Evolutionary conservation across 768 basidiomycete species (phyloP).

Genomic region (Pleurotus platypus): DNA sequence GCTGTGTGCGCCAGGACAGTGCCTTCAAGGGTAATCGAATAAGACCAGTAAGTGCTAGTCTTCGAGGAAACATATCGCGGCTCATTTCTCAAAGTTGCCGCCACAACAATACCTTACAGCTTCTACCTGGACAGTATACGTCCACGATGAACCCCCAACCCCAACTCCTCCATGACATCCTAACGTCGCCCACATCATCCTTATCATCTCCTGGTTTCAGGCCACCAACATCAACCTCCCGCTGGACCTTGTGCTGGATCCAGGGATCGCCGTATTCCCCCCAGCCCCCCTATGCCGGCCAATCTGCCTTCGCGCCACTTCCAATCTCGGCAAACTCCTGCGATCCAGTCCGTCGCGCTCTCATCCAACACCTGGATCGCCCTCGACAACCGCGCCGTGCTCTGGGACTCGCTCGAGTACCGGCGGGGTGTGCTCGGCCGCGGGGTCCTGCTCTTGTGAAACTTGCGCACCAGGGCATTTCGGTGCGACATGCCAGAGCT

Average conservation of each 20-base stretch:
- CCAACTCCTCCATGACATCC: conserved; percentile 49
- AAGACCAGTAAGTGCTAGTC: conserved; percentile 37
- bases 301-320: conserved; percentile 44
- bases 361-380: conserved; percentile 56
- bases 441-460: conserved; percentile 78
- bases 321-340: conserved; percentile 34
- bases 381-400: conserved; percentile 45
- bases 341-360: conserved; percentile 49
- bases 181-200: conserved; percentile 51
- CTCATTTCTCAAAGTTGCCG: conserved; percentile 42
- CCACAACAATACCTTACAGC: conserved; percentile 40
- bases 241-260: too few species aligned
- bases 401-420: conserved; percentile 65
- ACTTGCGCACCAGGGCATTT: conserved; percentile 66
- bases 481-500: conserved; percentile 43
- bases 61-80: background rate
- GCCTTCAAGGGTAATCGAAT: conserved; percentile 62
- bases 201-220: conserved; percentile 53
- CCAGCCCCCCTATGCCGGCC: conserved; percentile 48
- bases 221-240: conserved; percentile 24
- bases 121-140: conserved; percentile 62
- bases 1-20: conserved; percentile 58
- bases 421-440: conserved; percentile 42
- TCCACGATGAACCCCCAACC: conserved; percentile 47
- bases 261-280: conserved; percentile 53